phyloP scores from a whole-genome alignment of 1,284 basidiomycete genomes.

The Pulchroboletus neoregius region DNA sequence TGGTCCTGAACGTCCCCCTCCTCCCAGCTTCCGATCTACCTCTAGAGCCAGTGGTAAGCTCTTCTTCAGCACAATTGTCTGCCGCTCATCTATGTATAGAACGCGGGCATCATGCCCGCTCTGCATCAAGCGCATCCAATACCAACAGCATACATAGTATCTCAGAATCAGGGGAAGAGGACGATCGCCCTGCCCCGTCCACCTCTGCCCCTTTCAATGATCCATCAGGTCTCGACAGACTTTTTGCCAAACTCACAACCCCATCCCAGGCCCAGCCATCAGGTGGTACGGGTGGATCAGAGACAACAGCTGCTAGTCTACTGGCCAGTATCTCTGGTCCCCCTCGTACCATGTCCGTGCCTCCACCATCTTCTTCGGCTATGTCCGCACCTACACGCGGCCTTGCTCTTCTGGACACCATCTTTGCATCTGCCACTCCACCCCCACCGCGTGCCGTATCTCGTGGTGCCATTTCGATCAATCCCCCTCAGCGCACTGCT shows the following conservation, averaged over 20 bases:
- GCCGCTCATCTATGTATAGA: slow-evolving; percentile 23
- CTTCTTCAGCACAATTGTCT: neutral
- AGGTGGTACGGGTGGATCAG: slow-evolving; percentile 20
- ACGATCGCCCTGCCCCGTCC: slow-evolving; percentile 13
- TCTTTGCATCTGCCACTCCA: slow-evolving; percentile 48
- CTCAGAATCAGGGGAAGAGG: slow-evolving; percentile 32
- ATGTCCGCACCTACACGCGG: slow-evolving; percentile 34
- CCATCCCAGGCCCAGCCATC: slow-evolving; percentile 19
- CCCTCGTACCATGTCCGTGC: slow-evolving; percentile 33
- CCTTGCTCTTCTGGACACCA: slow-evolving; percentile 45
- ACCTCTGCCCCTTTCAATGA: slow-evolving; percentile 15
- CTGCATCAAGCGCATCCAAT: slow-evolving; percentile 33
- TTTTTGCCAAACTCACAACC: slow-evolving; percentile 52
- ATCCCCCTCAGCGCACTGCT: slow-evolving; percentile 13
- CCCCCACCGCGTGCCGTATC: slow-evolving; percentile 22
- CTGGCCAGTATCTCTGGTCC: slow-evolving; percentile 25
- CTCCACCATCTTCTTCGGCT: slow-evolving; percentile 26
- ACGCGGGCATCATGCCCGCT: slow-evolving; percentile 26
- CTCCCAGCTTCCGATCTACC: slow-evolving; percentile 32
- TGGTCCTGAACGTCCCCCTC: slow-evolving; percentile 60
- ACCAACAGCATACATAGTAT: slow-evolving; percentile 35
- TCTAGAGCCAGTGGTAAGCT: slow-evolving; percentile 32
- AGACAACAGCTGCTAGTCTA: slow-evolving; percentile 29
- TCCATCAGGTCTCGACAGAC: slow-evolving; percentile 55
- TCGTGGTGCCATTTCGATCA: slow-evolving; percentile 9